Base-by-base conservation (phyloP, 202 grass and related monocot genomes). In the Elaeis oleifera region DNA sequence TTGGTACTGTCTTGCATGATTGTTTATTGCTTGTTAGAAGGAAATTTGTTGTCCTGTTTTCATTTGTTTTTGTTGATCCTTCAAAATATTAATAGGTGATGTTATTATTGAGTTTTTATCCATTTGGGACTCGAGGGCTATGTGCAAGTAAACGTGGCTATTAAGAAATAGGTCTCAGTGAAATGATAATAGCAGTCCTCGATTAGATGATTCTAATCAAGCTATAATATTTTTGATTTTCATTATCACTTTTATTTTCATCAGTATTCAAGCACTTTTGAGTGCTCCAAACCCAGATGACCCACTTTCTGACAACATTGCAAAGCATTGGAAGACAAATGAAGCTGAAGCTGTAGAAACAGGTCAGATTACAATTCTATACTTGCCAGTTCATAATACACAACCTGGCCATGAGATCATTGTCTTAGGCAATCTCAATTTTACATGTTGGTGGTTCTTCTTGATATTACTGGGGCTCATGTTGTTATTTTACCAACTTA, bases 271-370 rank as follows among this genome's bases (percentile, higher is more conserved):
- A 81, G 88, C 88, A 24, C 88, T 90, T 50, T 59, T 90, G 66
- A 90, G 88, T 67, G 88, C 88, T 25, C 88, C 88, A 59, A 90
- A 90, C 25, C 88, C 88, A 49, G 88, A 90, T 53, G 88, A 90
- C 49, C 88, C 88, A 69, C 88, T 90, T 4, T 90, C 88, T 0
- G 88, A 90, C 18, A 90, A 90, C 70, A 83, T 90, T 50, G 88
- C 88, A 50, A 90, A 90, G 51, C 88, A 90, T 72, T 90, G 88
- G 88, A 90, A 90, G 64, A 11, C 83, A 56, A 90, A 86, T 14
- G 88, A 90, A 73, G 80, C 68, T 55, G 88, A 90, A 78, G 88
- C 88, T 66, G 88, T 90, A 15, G 88, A 86, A 76, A 86, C 88
- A 70, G 88, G 88, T 90, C 69, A 58, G 19, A 48, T 16, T 17